A percentile compares a stretch with the other conserved stretches of the same genome.
These are phyloP conservation scores for Smittium culicis DNA, from an alignment of 371 early-diverging fungal genomes.

Conservation along the genomic window DNA sequence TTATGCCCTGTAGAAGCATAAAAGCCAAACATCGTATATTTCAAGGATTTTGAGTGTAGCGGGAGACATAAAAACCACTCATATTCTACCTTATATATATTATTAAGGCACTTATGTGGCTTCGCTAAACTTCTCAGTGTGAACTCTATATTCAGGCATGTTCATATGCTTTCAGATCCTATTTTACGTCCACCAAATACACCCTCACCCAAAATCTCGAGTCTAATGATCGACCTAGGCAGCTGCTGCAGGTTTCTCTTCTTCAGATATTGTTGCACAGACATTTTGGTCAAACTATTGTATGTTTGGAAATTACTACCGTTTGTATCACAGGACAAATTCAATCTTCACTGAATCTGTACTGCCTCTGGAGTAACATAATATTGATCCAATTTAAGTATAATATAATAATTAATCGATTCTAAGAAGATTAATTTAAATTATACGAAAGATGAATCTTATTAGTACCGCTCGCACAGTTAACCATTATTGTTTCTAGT, in stretches of 20 bases:
- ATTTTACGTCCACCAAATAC: background rate
- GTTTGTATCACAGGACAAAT: background rate
- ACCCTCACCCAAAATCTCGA: background rate
- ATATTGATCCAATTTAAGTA: background rate
- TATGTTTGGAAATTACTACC: background rate
- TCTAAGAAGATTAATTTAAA: no score
- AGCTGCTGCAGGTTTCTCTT: background rate
- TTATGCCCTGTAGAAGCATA: background rate
- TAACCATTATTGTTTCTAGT: no score
- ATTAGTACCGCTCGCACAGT: no score
- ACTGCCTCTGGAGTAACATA: conserved; percentile 1
- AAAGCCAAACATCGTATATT: background rate
- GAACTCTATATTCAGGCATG: background rate
- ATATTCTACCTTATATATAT: background rate
- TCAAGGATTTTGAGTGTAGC: background rate
- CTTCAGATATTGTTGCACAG: background rate
- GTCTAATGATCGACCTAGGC: background rate
- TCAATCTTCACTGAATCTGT: background rate
- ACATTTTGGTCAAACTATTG: background rate
- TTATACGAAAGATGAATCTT: no score
- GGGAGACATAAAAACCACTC: background rate
- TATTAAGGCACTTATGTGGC: background rate
- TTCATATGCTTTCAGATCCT: background rate
- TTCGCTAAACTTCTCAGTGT: background rate
- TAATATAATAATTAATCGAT: no score